Conservation (phyloP, 257 asterid genomes). For the Penstemon eatonii region DNA sequence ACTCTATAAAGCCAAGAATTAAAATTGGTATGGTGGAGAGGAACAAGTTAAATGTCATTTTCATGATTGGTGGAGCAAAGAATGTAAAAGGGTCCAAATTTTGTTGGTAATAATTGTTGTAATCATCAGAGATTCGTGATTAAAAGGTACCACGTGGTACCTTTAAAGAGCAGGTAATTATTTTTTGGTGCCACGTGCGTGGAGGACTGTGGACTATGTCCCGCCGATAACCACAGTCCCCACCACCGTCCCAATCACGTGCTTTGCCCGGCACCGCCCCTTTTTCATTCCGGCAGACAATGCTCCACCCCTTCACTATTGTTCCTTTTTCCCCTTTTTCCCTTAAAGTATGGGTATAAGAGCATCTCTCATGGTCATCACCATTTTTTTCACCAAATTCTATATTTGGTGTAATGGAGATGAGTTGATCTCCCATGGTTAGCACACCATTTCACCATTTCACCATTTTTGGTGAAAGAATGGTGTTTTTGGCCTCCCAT, state of each 20-base stretch:
- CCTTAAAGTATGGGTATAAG: too few relatives aligned
- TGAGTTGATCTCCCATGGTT: too few relatives aligned
- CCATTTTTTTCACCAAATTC: too few relatives aligned
- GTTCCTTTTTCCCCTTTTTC: neutral
- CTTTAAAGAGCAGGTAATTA: constrained; percentile 22
- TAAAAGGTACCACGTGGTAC: constrained; percentile 49
- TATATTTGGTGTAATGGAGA: too few relatives aligned
- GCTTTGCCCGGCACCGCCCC: constrained; percentile 80
- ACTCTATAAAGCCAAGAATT: neutral
- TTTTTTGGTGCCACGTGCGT: constrained; percentile 50
- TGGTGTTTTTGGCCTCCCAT: too few relatives aligned
- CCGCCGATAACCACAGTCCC: constrained; percentile 33
- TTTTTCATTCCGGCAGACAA: neutral
- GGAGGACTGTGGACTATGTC: constrained; percentile 18
- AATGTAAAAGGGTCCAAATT: constrained; percentile 13
- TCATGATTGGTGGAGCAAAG: neutral
- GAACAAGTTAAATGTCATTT: neutral
- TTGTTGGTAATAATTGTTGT: constrained; percentile 4
- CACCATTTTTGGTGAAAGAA: too few relatives aligned
- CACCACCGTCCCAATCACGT: constrained; percentile 56
- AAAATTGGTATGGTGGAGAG: neutral
- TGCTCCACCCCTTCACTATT: neutral
- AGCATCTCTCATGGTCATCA: too few relatives aligned
- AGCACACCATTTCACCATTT: too few relatives aligned
- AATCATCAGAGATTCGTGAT: constrained; percentile 59